phyloP scores from a whole-genome alignment of 305 asterid species.

The Fraxinus angustifolia region DNA sequence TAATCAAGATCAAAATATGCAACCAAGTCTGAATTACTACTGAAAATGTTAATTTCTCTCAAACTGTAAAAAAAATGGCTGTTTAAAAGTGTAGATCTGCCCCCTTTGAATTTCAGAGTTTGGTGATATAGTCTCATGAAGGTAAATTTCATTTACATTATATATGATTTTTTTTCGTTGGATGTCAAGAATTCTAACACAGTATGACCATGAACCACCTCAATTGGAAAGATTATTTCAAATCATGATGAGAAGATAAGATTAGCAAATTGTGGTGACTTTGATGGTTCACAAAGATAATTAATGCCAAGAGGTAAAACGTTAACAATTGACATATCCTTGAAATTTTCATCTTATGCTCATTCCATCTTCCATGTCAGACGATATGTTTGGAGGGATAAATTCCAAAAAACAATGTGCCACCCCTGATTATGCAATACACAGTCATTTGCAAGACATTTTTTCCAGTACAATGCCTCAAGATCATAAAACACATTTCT shows the following conservation, averaged over 20 bases:
- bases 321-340: background rate
- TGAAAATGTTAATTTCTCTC: background rate
- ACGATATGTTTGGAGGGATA: background rate
- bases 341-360: background rate
- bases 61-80: background rate
- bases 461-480: background rate
- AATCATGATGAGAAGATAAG: background rate
- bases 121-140: background rate
- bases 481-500: background rate
- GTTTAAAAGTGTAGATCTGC: background rate
- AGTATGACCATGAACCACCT: background rate
- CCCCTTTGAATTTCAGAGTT: background rate
- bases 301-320: background rate
- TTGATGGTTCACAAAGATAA: background rate
- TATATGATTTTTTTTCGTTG: background rate
- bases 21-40: background rate
- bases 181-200: background rate
- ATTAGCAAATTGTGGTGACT: background rate
- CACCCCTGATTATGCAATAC: background rate
- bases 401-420: background rate
- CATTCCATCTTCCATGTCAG: background rate
- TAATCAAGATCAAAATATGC: conserved; percentile 9
- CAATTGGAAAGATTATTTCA: background rate
- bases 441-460: background rate
- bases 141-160: background rate